These are phyloP conservation scores for Aspergillus sclerotioniger DNA, from an alignment of 495 filamentous ascomycete species.

Conservation along the genomic window DNA sequence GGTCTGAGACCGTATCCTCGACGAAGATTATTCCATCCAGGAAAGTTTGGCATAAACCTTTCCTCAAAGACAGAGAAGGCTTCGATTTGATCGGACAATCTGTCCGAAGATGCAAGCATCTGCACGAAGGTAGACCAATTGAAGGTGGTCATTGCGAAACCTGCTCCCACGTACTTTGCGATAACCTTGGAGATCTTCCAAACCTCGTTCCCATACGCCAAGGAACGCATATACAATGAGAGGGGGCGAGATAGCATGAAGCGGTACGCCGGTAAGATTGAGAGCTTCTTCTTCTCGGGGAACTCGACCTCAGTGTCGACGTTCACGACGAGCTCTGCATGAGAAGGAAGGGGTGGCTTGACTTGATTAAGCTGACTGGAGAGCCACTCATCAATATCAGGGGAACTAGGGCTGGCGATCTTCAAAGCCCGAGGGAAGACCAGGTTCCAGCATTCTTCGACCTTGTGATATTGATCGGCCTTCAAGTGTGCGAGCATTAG, in stretches of 20 bases:
- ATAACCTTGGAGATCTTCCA: conserved; percentile 50
- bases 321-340: not conserved
- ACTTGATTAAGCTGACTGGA: conserved; percentile 2
- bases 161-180: conserved; percentile 49
- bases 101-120: conserved; percentile 44
- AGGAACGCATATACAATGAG: conserved; percentile 58
- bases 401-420: conserved; percentile 32
- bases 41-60: conserved; percentile 71
- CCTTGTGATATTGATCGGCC: conserved; percentile 53
- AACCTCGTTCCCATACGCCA: conserved; percentile 45
- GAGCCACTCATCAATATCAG: conserved; percentile 22
- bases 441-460: conserved; percentile 65
- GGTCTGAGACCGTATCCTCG: conserved; percentile 32
- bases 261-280: conserved; percentile 52
- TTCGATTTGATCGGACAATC: conserved; percentile 29
- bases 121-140: conserved; percentile 55
- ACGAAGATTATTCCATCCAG: conserved; percentile 60
- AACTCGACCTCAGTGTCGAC: not conserved
- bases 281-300: not conserved
- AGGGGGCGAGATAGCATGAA: conserved; percentile 59
- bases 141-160: conserved; percentile 62
- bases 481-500: conserved; percentile 62
- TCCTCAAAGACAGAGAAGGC: conserved; percentile 71
- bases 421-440: conserved; percentile 51
- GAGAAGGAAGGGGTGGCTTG: conserved; percentile 13